These are phyloP conservation scores for Coleophoma cylindrospora DNA, from an alignment of 2,329 filamentous ascomycete species.

Conservation along the genomic window DNA sequence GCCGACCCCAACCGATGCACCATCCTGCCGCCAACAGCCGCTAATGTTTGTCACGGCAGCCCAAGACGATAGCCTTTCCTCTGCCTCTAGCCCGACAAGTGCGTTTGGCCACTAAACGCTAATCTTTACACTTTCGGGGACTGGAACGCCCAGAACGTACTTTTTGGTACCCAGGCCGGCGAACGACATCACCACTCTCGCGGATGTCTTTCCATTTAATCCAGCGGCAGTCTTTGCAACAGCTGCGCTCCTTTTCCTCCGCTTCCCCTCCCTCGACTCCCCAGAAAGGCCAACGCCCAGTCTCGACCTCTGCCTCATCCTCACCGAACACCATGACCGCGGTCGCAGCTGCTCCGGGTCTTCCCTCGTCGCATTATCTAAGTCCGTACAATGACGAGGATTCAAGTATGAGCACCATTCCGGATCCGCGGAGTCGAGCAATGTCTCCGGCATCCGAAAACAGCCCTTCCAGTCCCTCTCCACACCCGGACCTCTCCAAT, in stretches of 20 bases:
- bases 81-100: too few relatives aligned
- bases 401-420: constrained; percentile 64
- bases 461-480: constrained; percentile 28
- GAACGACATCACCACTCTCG: too few relatives aligned
- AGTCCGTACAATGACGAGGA: constrained; percentile 42
- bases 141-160: too few relatives aligned
- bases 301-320: constrained; percentile 31
- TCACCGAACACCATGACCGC: constrained; percentile 33
- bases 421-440: constrained; percentile 54
- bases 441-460: constrained; percentile 38
- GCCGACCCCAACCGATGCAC: too few relatives aligned
- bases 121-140: neutral
- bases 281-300: constrained; percentile 27
- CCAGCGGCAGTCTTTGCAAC: constrained; percentile 32
- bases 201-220: neutral
- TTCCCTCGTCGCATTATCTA: constrained; percentile 19
- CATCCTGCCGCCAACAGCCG: too few relatives aligned
- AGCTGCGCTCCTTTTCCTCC: constrained; percentile 49
- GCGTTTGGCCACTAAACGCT: too few relatives aligned
- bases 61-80: too few relatives aligned
- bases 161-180: too few relatives aligned
- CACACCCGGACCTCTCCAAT: constrained; percentile 52
- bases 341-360: constrained; percentile 15
- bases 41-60: too few relatives aligned
- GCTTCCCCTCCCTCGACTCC: constrained; percentile 39